phyloP scores from a whole-genome alignment of 495 filamentous ascomycete genomes.

The Aspergillus kassunensis region DNA sequence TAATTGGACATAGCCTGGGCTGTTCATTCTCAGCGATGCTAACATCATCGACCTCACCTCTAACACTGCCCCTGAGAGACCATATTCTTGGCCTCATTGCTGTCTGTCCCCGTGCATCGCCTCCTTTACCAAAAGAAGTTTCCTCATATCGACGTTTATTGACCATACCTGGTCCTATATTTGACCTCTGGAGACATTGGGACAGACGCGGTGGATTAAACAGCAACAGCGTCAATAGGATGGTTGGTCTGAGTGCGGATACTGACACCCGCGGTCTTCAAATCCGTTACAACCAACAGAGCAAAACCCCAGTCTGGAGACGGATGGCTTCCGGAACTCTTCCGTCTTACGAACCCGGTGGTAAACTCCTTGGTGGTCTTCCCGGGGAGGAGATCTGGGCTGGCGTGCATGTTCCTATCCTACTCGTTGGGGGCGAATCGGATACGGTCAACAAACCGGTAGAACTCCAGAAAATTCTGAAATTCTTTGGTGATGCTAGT shows the following conservation, averaged over 20 bases:
- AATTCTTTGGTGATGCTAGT: constrained; percentile 46
- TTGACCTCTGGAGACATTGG: constrained; percentile 74
- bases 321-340: constrained; percentile 75
- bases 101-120: constrained; percentile 69
- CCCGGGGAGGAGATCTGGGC: constrained; percentile 71
- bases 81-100: constrained; percentile 73
- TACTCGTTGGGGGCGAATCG: constrained; percentile 71
- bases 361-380: constrained; percentile 55
- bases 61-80: constrained; percentile 46
- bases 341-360: constrained; percentile 45
- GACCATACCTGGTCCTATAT: constrained; percentile 63
- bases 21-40: constrained; percentile 73
- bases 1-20: constrained; percentile 88
- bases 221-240: constrained; percentile 73
- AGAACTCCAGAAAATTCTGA: constrained; percentile 67
- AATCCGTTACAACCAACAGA: constrained; percentile 78
- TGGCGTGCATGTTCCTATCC: constrained; percentile 66
- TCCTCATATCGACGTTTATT: constrained; percentile 53
- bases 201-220: constrained; percentile 74
- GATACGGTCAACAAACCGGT: constrained; percentile 68
- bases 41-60: constrained; percentile 55
- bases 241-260: constrained; percentile 73
- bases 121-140: constrained; percentile 52
- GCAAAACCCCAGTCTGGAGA: constrained; percentile 73
- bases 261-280: constrained; percentile 73